Evolutionary conservation across 306 rosid species (phyloP).

Genomic region (Casuarina glauca): DNA sequence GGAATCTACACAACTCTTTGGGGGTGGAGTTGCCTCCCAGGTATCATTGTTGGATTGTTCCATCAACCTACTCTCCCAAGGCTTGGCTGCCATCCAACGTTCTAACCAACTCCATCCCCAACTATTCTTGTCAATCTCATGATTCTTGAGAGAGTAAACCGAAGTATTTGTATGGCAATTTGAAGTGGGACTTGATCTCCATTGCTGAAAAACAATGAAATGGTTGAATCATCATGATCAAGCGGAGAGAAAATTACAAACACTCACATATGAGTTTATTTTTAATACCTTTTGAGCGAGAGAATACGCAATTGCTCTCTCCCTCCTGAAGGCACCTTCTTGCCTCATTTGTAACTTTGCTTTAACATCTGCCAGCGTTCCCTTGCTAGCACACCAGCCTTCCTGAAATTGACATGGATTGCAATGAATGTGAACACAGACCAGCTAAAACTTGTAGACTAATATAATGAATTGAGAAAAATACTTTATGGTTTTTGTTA

Average conservation of each 20-base stretch:
- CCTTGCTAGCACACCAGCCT: conserved; percentile 95
- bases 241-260: background rate
- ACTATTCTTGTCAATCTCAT: conserved; percentile 59
- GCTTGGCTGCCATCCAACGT: conserved; percentile 99
- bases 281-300: conserved; percentile 82
- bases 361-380: conserved; percentile 75
- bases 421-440: background rate
- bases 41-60: conserved; percentile 61
- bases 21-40: conserved; percentile 59
- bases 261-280: background rate
- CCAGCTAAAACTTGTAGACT: background rate
- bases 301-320: conserved; percentile 89
- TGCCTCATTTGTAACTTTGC: conserved; percentile 84
- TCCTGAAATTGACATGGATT: conserved; percentile 47
- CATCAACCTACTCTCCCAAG: conserved; percentile 95
- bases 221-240: background rate
- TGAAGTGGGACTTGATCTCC: conserved; percentile 56
- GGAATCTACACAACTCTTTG: conserved; percentile 54
- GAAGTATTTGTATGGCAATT: conserved; percentile 39
- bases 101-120: conserved; percentile 99
- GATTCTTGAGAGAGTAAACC: conserved; percentile 44
- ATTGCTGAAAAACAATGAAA: conserved; percentile 55
- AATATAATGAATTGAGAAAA: background rate
- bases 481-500: conserved; percentile 9
- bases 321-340: conserved; percentile 93